A percentile compares a stretch with the other conserved stretches of the same genome.
phyloP scores from a whole-genome alignment of 345 rosid species.

The Noccaea bulbosa region DNA sequence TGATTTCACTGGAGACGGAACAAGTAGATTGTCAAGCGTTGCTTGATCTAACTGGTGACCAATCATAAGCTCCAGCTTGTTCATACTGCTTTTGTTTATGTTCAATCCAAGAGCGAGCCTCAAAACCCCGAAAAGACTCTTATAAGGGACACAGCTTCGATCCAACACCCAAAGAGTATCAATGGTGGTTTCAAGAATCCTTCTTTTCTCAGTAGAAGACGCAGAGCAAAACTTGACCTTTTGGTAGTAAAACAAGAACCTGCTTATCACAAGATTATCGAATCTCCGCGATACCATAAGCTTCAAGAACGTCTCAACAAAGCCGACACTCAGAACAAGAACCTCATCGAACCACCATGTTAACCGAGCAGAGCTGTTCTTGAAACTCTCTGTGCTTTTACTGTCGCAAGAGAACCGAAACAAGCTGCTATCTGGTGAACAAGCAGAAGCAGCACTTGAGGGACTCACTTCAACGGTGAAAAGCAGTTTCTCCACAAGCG shows the following conservation, averaged over 20 bases:
- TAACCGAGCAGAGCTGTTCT: slow-evolving; percentile 51
- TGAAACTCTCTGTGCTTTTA: slow-evolving; percentile 87
- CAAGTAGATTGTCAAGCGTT: slow-evolving; percentile 77
- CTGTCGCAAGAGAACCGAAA: slow-evolving; percentile 77
- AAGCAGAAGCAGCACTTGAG: slow-evolving; percentile 64
- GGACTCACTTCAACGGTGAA: slow-evolving; percentile 69
- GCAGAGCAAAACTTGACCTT: slow-evolving; percentile 58
- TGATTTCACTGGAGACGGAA: slow-evolving; percentile 69
- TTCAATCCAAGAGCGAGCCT: slow-evolving; percentile 54
- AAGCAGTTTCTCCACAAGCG: slow-evolving; percentile 61
- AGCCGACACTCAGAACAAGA: slow-evolving; percentile 45
- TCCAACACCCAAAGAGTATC: slow-evolving; percentile 64
- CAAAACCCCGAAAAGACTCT: slow-evolving; percentile 74
- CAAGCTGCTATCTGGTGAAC: slow-evolving; percentile 78
- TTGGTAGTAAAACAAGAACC: slow-evolving; percentile 84
- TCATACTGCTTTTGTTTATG: slow-evolving; percentile 54
- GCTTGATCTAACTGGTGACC: slow-evolving; percentile 80
- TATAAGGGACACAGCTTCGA: slow-evolving; percentile 59
- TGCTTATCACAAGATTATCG: slow-evolving; percentile 59
- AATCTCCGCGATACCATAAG: slow-evolving; percentile 60
- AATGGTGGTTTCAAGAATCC: slow-evolving; percentile 56
- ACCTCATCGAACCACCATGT: slow-evolving; percentile 96
- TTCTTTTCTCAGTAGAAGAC: slow-evolving; percentile 54
- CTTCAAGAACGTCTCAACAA: slow-evolving; percentile 54
- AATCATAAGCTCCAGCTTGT: slow-evolving; percentile 79